Percentiles rank a stretch among this genome's conserved stretches.
Evolutionary conservation across 768 basidiomycete genomes (phyloP).

Genomic region (Mycena galopus): DNA sequence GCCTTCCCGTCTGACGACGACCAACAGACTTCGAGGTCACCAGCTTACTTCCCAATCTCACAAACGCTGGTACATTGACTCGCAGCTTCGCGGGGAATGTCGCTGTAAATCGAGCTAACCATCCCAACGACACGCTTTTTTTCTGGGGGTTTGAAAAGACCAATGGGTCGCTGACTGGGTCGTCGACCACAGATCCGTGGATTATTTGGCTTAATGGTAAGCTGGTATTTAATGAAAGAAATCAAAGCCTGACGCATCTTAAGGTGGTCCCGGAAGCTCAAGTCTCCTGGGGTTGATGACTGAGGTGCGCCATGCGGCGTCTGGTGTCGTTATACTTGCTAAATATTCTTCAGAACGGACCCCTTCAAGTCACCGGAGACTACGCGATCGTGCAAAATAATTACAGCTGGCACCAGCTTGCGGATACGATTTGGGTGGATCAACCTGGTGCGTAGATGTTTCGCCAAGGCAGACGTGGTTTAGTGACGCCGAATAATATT

Average conservation of each 20-base stretch:
- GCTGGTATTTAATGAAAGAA: slow-evolving; percentile 41
- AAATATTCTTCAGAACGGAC: slow-evolving; percentile 67
- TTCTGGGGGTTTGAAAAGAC: slow-evolving; percentile 74
- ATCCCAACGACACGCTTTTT: slow-evolving; percentile 76
- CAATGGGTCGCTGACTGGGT: slow-evolving; percentile 67
- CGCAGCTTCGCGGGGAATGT: slow-evolving; percentile 75
- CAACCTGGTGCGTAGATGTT: slow-evolving; percentile 65
- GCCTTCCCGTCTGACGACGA: neutral
- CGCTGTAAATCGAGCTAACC: slow-evolving; percentile 67
- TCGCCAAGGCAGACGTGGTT: neutral
- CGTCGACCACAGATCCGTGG: slow-evolving; percentile 65
- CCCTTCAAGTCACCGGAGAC: slow-evolving; percentile 67
- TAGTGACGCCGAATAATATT: neutral
- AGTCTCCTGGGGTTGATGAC: slow-evolving; percentile 74
- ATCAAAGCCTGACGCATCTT: neutral
- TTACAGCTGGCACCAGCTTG: slow-evolving; percentile 69
- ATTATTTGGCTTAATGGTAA: slow-evolving; percentile 82
- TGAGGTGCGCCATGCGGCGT: slow-evolving; percentile 58
- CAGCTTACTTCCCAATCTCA: slow-evolving; percentile 68
- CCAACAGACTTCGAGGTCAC: slow-evolving; percentile 75
- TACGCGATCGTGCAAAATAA: slow-evolving; percentile 64
- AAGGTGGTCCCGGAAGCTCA: slow-evolving; percentile 72
- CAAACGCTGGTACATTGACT: slow-evolving; percentile 58
- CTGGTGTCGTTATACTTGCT: neutral
- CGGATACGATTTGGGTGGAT: slow-evolving; percentile 81